phyloP scores from a whole-genome alignment of 192 early-diverging fungal species.

The Coemansia sp. region DNA sequence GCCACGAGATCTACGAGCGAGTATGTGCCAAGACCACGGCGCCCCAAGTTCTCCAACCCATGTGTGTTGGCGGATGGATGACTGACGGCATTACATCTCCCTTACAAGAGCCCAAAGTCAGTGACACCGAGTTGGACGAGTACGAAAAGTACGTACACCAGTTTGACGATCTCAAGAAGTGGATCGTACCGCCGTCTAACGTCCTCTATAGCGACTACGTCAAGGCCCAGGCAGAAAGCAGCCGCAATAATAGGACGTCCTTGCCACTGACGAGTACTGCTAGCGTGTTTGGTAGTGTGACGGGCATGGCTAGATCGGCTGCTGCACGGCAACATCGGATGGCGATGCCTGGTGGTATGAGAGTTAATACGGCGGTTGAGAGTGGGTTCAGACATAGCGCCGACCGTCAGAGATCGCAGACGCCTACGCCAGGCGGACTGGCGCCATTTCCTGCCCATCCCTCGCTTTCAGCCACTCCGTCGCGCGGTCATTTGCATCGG shows the following conservation, averaged over 20 bases:
- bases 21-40: slow-evolving; percentile 44
- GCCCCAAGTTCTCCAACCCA: slow-evolving; percentile 24
- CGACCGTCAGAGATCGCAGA: slow-evolving; percentile 18
- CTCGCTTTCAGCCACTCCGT: slow-evolving; percentile 19
- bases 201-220: slow-evolving; percentile 45
- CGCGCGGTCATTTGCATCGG: slow-evolving; percentile 16
- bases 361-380: slow-evolving; percentile 13
- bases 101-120: slow-evolving; percentile 57
- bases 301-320: background rate
- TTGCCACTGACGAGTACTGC: background rate
- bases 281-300: background rate
- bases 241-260: background rate
- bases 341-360: background rate
- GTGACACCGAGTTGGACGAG: slow-evolving; percentile 41
- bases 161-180: slow-evolving; percentile 45
- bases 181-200: slow-evolving; percentile 46
- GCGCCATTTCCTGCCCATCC: background rate
- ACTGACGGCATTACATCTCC: slow-evolving; percentile 54
- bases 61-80: slow-evolving; percentile 50
- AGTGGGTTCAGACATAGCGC: background rate
- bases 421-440: slow-evolving; percentile 25
- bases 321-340: background rate
- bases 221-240: slow-evolving; percentile 2
- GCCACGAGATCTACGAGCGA: slow-evolving; percentile 37
- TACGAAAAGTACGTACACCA: slow-evolving; percentile 63